Base-by-base conservation (phyloP, 306 rosid species). In the Quercus ilex region DNA sequence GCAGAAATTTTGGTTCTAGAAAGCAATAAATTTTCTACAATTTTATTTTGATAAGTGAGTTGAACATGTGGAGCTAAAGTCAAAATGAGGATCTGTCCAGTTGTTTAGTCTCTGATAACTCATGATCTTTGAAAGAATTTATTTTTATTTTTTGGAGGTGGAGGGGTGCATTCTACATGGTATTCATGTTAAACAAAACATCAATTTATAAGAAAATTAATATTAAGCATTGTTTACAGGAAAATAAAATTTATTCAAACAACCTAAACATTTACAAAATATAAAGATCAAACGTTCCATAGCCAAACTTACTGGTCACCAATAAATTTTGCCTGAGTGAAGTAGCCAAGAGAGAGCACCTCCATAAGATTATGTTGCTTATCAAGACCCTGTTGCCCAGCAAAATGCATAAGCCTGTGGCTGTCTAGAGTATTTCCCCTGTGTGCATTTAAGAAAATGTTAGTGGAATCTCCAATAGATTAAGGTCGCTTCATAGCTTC, bases 351-450 rank as follows among this genome's bases (percentile, higher is more conserved):
- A 78, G 35, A 69, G 25, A 94, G 87, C 86, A 91, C 95, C 90
- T 86, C 97, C 76, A 91, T 97, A 74, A 94, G 91, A 43, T 74
- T 80, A 73, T 92, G 97, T 82, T 94, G 99, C 88, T 91, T 91
- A 68, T 82, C 89, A 58, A 65, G 86, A 69, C 90, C 94, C 65
- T 92, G 95, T 76, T 87, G 87, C 80, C 91, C 86, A 17, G 97
- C 89, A 77, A 86, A 90, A 78, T 90, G 87, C 72, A 94, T 81
- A 81, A 94, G 95, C 87, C 97, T 86, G 85, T 92, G 99, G 82
- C 99, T 92, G 74, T 94, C 97, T 57, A 94, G 60, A 78, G 97
- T 90, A 85, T 86, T 92, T 80, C 99, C 99, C 88, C 99, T 92
- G 97, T 30, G 74, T 35, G 84, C n/a, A 53, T 78, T 80, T n/a